These are phyloP conservation scores for Apiotrichum porosum DNA, from an alignment of 1,284 basidiomycete genomes.

Conservation along the genomic window DNA sequence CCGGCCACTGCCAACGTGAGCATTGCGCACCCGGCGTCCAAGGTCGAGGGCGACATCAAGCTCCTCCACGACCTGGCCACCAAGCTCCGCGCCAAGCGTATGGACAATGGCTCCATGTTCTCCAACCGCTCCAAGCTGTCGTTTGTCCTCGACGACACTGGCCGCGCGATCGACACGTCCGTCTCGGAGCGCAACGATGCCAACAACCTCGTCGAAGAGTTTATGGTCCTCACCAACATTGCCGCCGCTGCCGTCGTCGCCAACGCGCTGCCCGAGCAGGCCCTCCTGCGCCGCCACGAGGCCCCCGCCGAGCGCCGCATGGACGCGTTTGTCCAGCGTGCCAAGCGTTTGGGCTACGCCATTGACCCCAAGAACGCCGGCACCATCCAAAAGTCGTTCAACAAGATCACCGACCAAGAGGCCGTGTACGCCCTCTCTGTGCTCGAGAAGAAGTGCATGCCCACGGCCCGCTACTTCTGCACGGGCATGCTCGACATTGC, in stretches of 20 bases:
- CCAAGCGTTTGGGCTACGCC: slow-evolving; percentile 73
- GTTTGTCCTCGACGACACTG: slow-evolving; percentile 76
- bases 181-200: slow-evolving; percentile 65
- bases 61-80: slow-evolving; percentile 60
- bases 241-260: slow-evolving; percentile 89
- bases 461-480: slow-evolving; percentile 92
- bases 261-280: slow-evolving; percentile 88
- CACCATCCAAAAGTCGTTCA: slow-evolving; percentile 76
- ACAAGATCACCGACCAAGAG: slow-evolving; percentile 64
- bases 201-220: slow-evolving; percentile 84
- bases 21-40: slow-evolving; percentile 57
- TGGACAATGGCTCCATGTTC: slow-evolving; percentile 74
- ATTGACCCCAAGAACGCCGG: slow-evolving; percentile 77
- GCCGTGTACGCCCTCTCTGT: slow-evolving; percentile 71
- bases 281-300: slow-evolving; percentile 89
- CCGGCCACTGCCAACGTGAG: slow-evolving; percentile 53
- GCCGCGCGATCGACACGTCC: slow-evolving; percentile 75
- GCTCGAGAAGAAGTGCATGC: slow-evolving; percentile 81
- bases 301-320: slow-evolving; percentile 77
- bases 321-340: slow-evolving; percentile 69
- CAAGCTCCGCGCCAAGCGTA: slow-evolving; percentile 68
- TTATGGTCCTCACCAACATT: slow-evolving; percentile 89
- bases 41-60: slow-evolving; percentile 71
- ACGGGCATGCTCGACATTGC: slow-evolving; percentile 98
- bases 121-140: slow-evolving; percentile 67